Evolutionary conservation across 495 filamentous ascomycete genomes (phyloP), one percentile per base, ranked within the genome.

Genomic region (Bacidia gigantensis): DNA sequence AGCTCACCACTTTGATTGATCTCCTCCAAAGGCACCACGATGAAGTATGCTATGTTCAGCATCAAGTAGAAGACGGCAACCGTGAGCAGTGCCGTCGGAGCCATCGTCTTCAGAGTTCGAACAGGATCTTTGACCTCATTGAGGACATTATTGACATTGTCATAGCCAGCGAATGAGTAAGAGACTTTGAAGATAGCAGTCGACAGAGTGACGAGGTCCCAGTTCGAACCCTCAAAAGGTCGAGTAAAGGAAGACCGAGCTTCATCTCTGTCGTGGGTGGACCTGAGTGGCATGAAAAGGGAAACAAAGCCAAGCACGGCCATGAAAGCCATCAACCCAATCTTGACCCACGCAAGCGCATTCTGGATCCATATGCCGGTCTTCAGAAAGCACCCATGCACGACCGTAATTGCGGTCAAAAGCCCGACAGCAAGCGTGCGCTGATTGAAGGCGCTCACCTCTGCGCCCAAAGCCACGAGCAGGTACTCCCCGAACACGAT

Each of bases 141-240:
- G 32, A 89, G 65, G n/a, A 87, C 83, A 52, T 87, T 84, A 63
- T 85, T 86, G 51, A 81, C 69, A 54, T 87, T 87, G 24, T 64
- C 72, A 20, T 83, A 64, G 0, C 82, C 84, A 0, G 81, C 72
- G 53, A 84, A 88, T 0, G 84, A 81, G 49, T 85, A 86, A 20
- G 80, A 74, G 0, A 88, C 78, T 59, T 86, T 86, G 69, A 87
- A 84, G 1, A 88, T 58, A 0, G 82, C 73, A 0, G 81, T 82
- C 23, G 79, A 69, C 7, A 84, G 58, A 50, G 71, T 64, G 38
- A 70, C 71, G 62, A 73, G 74, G 52, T 67, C 71, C 76, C 74
- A 78, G 23, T 75, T 71, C 3, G 74, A 74, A 40, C 71, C 77
- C 46, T 74, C 66, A 71, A 73, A 77, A 1, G 77, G 51, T 5